These are phyloP conservation scores for Boletus austroedulis DNA, from an alignment of 1,284 basidiomycete species.

Conservation along the genomic window DNA sequence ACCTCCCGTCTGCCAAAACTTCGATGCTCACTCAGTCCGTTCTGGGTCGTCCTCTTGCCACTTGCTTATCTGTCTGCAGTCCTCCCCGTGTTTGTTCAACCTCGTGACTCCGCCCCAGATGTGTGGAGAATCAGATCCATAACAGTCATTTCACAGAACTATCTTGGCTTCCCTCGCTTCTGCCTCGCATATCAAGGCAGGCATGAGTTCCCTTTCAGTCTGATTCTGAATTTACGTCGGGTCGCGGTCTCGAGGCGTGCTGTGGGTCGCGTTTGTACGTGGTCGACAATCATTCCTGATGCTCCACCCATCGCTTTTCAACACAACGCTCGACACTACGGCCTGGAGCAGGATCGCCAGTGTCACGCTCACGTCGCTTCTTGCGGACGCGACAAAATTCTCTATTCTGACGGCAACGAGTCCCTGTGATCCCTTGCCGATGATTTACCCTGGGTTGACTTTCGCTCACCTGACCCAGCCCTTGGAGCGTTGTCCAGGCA, in stretches of 20 bases:
- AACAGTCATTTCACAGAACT: constrained; percentile 22
- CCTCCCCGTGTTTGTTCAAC: constrained; percentile 7
- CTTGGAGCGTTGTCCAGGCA: not conserved
- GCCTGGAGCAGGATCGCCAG: not conserved
- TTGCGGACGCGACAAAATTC: not conserved
- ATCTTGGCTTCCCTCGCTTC: constrained; percentile 20
- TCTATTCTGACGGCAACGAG: not conserved
- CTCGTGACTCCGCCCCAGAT: constrained; percentile 30
- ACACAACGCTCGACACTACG: not conserved
- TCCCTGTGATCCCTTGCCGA: not conserved
- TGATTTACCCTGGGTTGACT: constrained; percentile 19
- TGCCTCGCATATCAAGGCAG: constrained; percentile 31
- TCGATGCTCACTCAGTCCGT: not conserved
- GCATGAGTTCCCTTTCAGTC: constrained; percentile 13
- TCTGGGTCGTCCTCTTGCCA: constrained; percentile 4
- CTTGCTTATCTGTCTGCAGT: constrained; percentile 19
- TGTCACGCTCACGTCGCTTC: not conserved
- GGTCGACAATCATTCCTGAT: constrained; percentile 16
- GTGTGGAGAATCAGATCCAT: constrained; percentile 33
- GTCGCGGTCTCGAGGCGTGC: constrained; percentile 6
- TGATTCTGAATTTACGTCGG: constrained; percentile 24
- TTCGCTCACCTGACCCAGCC: constrained; percentile 11
- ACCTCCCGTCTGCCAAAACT: constrained; percentile 10
- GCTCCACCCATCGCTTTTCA: constrained; percentile 2
- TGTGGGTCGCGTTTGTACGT: constrained; percentile 23